These are phyloP conservation scores for Mycena capillaripes DNA, from an alignment of 768 basidiomycete genomes.

Conservation along the genomic window DNA sequence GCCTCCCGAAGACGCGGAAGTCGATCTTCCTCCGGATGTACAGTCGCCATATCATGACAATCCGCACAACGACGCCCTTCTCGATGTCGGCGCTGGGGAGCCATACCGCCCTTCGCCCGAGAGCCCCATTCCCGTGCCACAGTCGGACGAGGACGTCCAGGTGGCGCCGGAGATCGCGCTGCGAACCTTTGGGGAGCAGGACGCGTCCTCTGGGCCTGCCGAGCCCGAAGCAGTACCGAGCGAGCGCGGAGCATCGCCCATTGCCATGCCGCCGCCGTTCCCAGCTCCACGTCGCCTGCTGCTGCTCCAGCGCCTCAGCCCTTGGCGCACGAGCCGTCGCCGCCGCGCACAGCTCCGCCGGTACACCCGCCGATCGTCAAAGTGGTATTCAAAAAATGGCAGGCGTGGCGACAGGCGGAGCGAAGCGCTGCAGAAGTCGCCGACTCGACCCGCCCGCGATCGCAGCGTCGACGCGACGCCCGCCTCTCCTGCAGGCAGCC, in stretches of 20 bases:
- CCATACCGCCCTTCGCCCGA: constrained; percentile 27
- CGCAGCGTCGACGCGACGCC: no score
- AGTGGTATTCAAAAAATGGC: constrained; percentile 23
- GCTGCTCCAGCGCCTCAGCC: not conserved
- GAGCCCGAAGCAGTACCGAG: not conserved
- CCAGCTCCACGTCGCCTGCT: not conserved
- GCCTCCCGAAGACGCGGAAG: not conserved
- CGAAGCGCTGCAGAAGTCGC: no score
- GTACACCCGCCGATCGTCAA: constrained; percentile 4
- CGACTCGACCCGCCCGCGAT: no score
- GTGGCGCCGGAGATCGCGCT: constrained; percentile 5
- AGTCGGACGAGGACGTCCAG: constrained; percentile 11
- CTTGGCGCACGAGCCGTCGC: constrained; percentile 5
- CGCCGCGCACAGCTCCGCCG: not conserved
- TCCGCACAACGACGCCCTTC: not conserved
- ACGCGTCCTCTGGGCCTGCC: not conserved
- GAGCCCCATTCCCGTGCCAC: constrained; percentile 26
- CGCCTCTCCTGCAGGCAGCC: no score
- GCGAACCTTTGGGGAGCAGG: not conserved
- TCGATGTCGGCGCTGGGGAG: constrained; percentile 17
- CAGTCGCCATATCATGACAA: not conserved
- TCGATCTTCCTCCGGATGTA: no score
- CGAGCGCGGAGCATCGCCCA: not conserved
- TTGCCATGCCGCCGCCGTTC: not conserved
- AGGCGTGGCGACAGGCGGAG: not conserved